These are phyloP conservation scores for Hypoxylon sp. DNA, from an alignment of 2,329 filamentous ascomycete species.

Conservation along the genomic window DNA sequence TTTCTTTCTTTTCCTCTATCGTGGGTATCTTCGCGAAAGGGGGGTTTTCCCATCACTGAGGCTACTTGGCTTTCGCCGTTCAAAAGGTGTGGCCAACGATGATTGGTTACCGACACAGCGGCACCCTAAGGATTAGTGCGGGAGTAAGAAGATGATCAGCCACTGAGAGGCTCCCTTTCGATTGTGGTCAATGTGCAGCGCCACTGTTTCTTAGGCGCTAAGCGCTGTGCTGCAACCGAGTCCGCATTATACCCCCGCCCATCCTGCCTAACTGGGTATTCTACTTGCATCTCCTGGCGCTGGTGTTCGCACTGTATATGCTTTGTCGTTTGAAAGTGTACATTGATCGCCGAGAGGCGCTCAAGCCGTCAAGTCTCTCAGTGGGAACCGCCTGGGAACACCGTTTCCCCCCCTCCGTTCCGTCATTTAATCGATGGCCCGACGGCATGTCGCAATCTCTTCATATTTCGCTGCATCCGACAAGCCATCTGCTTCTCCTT, in stretches of 20 bases:
- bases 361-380: no score
- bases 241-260: constrained; percentile 29
- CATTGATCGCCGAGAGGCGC: constrained; percentile 4
- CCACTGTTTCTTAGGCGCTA: constrained; percentile 36
- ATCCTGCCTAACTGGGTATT: constrained; percentile 29
- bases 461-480: constrained; percentile 25
- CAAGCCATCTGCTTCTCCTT: constrained; percentile 38
- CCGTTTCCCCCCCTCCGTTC: constrained; percentile 33
- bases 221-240: constrained; percentile 35
- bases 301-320: constrained; percentile 36
- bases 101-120: constrained; percentile 47
- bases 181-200: constrained; percentile 21
- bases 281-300: constrained; percentile 10
- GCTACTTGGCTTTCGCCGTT: constrained; percentile 27
- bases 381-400: background rate
- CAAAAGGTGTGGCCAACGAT: constrained; percentile 29
- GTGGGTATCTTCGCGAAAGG: constrained; percentile 19
- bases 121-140: constrained; percentile 39
- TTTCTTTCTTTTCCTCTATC: background rate
- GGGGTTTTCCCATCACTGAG: constrained; percentile 32
- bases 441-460: constrained; percentile 42
- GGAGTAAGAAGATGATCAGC: constrained; percentile 12
- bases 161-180: constrained; percentile 30
- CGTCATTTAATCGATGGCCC: constrained; percentile 38
- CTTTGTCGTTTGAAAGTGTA: constrained; percentile 19